Conservation (phyloP, 2,329 filamentous ascomycete species). For the Talaromyces sp. region DNA sequence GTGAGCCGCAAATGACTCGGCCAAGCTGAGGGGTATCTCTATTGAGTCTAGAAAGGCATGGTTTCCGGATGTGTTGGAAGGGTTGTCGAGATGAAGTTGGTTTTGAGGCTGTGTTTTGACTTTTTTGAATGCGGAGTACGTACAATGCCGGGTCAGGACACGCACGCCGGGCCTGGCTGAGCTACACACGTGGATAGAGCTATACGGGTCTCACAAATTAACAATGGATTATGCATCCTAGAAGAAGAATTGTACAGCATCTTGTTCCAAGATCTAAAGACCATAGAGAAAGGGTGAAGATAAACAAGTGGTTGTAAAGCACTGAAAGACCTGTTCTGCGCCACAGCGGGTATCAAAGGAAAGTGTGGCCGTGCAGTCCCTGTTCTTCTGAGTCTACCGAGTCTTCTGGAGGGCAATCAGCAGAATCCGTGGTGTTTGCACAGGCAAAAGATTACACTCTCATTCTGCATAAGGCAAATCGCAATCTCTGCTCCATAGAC, state of each 20-base stretch:
- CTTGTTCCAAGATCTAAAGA: not conserved
- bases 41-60: not conserved
- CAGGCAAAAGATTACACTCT: not conserved
- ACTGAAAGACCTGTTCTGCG: not conserved
- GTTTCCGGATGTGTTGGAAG: not conserved
- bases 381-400: not conserved
- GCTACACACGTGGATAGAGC: not conserved
- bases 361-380: not conserved
- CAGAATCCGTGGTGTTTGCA: not conserved
- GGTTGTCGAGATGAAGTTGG: not conserved
- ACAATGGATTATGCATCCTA: not conserved
- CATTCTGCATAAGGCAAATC: not conserved
- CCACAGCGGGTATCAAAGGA: not conserved
- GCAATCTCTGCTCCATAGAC: not conserved
- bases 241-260: not conserved
- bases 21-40: not conserved
- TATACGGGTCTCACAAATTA: not conserved
- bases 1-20: not conserved
- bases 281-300: not conserved
- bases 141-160: not conserved
- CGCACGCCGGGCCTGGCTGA: not conserved
- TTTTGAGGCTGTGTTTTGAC: slow-evolving; percentile 1
- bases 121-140: not conserved
- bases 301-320: not conserved
- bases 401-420: not conserved